These are phyloP conservation scores for Kodamaea restingae DNA, from an alignment of 805 yeast species.

Conservation along the genomic window DNA sequence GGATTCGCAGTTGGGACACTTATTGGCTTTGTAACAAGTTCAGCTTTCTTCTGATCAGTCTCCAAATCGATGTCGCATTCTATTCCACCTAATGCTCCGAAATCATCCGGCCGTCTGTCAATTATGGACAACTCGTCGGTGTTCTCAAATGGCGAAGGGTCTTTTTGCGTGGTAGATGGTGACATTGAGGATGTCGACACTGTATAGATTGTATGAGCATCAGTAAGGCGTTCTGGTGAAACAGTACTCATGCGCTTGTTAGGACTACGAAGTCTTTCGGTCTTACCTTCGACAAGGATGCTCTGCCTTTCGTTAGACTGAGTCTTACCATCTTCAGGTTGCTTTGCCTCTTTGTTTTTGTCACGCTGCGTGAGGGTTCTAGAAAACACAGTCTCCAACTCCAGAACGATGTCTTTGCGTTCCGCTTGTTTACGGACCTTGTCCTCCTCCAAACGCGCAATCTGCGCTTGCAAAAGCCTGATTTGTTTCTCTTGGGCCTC, in stretches of 20 bases:
- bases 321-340: neutral
- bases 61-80: neutral
- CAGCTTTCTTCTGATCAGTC: neutral
- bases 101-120: slow-evolving; percentile 7
- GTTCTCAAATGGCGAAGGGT: slow-evolving; percentile 7
- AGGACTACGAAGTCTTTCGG: neutral
- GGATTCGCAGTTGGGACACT: neutral
- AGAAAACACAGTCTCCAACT: slow-evolving; percentile 12
- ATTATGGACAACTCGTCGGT: slow-evolving; percentile 12
- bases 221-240: neutral
- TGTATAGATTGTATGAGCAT: neutral
- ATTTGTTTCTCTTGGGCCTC: slow-evolving; percentile 25
- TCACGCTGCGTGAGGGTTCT: neutral
- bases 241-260: neutral
- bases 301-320: too few species aligned
- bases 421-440: slow-evolving; percentile 8
- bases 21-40: neutral
- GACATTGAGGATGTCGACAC: neutral
- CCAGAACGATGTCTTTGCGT: slow-evolving; percentile 9
- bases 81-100: slow-evolving; percentile 4
- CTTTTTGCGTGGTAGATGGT: neutral
- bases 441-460: slow-evolving; percentile 19
- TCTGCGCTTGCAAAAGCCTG: slow-evolving; percentile 20
- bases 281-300: too few species aligned
- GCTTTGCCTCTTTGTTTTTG: neutral